Evolutionary conservation across 139 green algal species (phyloP).

Genomic region (Asterochloris erici): DNA sequence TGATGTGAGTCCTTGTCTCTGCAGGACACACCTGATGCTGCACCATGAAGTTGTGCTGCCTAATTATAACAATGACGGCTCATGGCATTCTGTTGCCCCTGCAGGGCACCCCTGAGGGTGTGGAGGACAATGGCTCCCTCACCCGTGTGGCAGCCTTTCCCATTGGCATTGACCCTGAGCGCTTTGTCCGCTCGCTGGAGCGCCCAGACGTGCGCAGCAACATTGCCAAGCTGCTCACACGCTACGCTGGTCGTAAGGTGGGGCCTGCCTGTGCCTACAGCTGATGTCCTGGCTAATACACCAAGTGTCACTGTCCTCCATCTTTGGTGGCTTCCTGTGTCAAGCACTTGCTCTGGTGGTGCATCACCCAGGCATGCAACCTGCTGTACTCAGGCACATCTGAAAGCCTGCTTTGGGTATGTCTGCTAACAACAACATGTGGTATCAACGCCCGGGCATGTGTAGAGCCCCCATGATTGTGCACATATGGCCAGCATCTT

Average conservation of each 20-base stretch:
- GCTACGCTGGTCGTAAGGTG: conserved; percentile 79
- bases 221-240: conserved; percentile 88
- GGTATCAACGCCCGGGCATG: too few species aligned
- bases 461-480: too few species aligned
- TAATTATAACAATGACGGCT: not conserved
- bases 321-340: too few species aligned
- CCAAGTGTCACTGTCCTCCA: too few species aligned
- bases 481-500: too few species aligned
- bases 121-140: conserved; percentile 91
- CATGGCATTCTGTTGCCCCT: not conserved
- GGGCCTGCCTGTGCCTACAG: not conserved
- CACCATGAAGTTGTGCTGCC: not conserved
- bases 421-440: too few species aligned
- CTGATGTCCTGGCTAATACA: too few species aligned
- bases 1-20: too few species aligned
- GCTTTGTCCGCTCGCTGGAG: conserved; percentile 86
- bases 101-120: conserved; percentile 73
- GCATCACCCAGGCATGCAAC: too few species aligned
- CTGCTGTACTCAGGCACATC: too few species aligned
- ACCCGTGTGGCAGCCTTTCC: conserved; percentile 86
- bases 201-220: conserved; percentile 78
- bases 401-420: too few species aligned
- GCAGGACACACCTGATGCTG: not conserved
- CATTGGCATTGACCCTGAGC: conserved; percentile 97
- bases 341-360: too few species aligned